phyloP scores from a whole-genome alignment of 2,329 filamentous ascomycete genomes.

The Cadophora sp. region DNA sequence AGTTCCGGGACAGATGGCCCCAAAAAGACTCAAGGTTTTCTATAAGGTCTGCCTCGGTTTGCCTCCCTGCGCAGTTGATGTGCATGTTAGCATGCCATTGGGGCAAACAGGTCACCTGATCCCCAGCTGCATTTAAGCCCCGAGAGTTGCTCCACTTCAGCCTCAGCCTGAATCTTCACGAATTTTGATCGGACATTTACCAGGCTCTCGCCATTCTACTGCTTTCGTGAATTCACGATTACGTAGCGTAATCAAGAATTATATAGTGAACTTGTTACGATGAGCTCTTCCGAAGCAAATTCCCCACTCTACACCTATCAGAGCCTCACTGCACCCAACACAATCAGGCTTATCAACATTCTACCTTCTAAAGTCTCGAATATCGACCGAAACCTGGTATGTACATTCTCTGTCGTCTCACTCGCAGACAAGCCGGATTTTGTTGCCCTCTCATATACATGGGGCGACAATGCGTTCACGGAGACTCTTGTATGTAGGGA shows the following conservation, averaged over 20 bases:
- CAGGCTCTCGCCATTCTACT: neutral
- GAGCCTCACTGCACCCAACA: neutral
- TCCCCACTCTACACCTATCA: slow-evolving; percentile 1
- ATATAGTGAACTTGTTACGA: neutral
- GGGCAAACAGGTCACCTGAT: neutral
- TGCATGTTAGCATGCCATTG: neutral
- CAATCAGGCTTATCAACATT: neutral
- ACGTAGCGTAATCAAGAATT: neutral
- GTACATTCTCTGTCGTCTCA: neutral
- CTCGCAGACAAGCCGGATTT: neutral
- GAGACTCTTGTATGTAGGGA: neutral
- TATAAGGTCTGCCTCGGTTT: neutral
- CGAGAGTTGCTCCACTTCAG: neutral
- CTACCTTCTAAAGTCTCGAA: neutral
- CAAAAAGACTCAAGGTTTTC: too few species aligned
- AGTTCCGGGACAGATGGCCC: too few species aligned
- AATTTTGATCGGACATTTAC: too few species aligned
- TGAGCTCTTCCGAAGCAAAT: neutral
- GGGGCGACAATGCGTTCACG: neutral
- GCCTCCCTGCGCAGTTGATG: neutral
- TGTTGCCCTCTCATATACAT: slow-evolving; percentile 1
- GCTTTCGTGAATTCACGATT: neutral
- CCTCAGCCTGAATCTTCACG: neutral
- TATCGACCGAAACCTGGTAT: neutral
- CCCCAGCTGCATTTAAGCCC: neutral